Conservation (phyloP, 2,329 filamentous ascomycete genomes). For the Cladosporium colombiae region DNA sequence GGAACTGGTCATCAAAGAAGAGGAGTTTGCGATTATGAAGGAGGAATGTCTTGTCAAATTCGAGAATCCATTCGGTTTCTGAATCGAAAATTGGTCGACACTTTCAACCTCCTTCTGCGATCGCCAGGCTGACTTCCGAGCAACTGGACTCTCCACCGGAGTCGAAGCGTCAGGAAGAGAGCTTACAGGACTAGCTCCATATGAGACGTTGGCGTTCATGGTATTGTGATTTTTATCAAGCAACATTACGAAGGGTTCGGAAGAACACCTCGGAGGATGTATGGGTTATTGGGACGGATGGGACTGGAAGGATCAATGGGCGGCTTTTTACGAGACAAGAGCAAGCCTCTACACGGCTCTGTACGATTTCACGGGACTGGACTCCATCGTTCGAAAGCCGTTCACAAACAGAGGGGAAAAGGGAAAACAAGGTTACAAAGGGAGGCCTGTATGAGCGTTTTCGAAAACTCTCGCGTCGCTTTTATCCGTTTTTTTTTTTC, state of each 20-base stretch:
- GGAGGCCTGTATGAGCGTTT: slow-evolving; percentile 8
- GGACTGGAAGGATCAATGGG: not conserved
- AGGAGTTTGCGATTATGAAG: not conserved
- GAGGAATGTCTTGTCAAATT: not conserved
- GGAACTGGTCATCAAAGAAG: not conserved
- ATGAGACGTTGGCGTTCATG: not conserved
- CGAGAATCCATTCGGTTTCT: not conserved
- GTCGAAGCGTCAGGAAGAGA: not conserved
- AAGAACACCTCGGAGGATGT: not conserved
- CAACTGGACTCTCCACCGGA: not conserved
- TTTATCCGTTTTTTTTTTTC: not conserved
- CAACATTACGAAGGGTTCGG: not conserved
- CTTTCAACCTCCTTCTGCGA: not conserved
- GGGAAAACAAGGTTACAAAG: not conserved
- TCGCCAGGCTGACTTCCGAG: not conserved
- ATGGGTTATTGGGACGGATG: not conserved
- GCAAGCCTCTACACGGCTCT: slow-evolving; percentile 3
- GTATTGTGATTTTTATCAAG: not conserved
- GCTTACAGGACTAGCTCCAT: not conserved
- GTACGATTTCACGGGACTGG: slow-evolving; percentile 7
- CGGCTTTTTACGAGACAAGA: not conserved
- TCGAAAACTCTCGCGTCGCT: slow-evolving; percentile 5
- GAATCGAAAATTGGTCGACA: not conserved
- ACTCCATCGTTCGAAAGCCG: not conserved
- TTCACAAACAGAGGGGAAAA: not conserved